A percentile compares a stretch with the other conserved stretches of the same genome.
These are phyloP conservation scores for Pythium biforme DNA, from an alignment of 352 stramenopile genomes.

Conservation along the genomic window DNA sequence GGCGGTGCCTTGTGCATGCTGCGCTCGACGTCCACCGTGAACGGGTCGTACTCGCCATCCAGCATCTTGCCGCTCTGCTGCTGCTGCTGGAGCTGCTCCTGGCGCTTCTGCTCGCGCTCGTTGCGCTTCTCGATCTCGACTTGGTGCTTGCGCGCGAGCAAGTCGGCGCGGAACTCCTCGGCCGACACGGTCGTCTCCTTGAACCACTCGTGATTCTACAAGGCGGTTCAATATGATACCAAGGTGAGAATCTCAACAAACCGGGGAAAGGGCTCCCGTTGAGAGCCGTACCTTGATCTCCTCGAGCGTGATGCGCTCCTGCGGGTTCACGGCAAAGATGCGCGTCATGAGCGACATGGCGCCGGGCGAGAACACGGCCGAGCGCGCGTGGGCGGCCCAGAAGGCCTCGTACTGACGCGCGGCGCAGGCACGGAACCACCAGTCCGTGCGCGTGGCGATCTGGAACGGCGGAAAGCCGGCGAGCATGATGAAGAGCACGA, in stretches of 20 bases:
- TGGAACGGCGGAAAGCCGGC: slow-evolving; percentile 92
- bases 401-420: slow-evolving; percentile 76
- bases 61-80: slow-evolving; percentile 38
- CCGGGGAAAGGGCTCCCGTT: no score
- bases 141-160: slow-evolving; percentile 61
- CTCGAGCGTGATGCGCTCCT: slow-evolving; percentile 72
- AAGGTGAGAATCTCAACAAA: no score
- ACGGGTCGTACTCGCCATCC: slow-evolving; percentile 63
- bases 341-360: slow-evolving; percentile 70
- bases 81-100: slow-evolving; percentile 49
- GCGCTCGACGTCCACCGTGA: slow-evolving; percentile 40
- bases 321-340: slow-evolving; percentile 70
- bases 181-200: slow-evolving; percentile 41
- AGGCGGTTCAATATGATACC: not conserved
- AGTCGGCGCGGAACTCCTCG: slow-evolving; percentile 48
- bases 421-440: slow-evolving; percentile 85
- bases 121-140: slow-evolving; percentile 71
- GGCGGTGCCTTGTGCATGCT: slow-evolving; percentile 35
- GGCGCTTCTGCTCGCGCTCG: slow-evolving; percentile 55
- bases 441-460: slow-evolving; percentile 85
- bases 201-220: slow-evolving; percentile 61
- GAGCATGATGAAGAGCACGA: slow-evolving; percentile 94
- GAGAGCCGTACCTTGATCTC: slow-evolving; percentile 67
- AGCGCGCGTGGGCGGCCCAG: slow-evolving; percentile 72
- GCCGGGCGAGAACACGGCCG: slow-evolving; percentile 64